A percentile compares a stretch with the other conserved stretches of the same genome.
These are phyloP conservation scores for Phlebopus sp. DNA, from an alignment of 1,284 basidiomycete genomes.

Conservation along the genomic window DNA sequence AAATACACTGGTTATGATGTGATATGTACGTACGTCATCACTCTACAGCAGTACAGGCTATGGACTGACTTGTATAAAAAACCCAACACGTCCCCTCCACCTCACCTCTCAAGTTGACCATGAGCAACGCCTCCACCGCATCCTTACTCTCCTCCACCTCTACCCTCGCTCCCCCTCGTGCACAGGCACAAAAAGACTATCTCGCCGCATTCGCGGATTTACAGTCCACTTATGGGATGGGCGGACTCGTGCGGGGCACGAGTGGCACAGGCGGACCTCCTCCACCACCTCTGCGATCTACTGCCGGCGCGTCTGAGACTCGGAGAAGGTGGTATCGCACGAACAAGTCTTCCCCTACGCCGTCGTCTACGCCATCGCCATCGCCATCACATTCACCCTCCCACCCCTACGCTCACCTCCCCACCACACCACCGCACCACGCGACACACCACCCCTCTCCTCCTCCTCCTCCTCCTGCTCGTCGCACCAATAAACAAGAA, in stretches of 20 bases:
- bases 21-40: too few relatives aligned
- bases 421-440: too few relatives aligned
- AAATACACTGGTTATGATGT: too few relatives aligned
- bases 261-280: not conserved
- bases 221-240: conserved; percentile 21
- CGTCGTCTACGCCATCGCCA: not conserved
- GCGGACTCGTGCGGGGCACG: conserved; percentile 19
- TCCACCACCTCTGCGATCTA: not conserved
- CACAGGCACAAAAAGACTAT: conserved; percentile 22
- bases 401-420: too few relatives aligned
- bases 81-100: too few relatives aligned
- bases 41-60: too few relatives aligned
- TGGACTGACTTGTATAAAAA: too few relatives aligned
- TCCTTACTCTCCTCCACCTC: not conserved
- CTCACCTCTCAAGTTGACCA: not conserved
- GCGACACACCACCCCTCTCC: too few relatives aligned
- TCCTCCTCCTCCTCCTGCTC: too few relatives aligned
- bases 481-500: too few relatives aligned
- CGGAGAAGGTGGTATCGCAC: conserved; percentile 20
- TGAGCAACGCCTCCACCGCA: conserved; percentile 1
- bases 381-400: too few relatives aligned
- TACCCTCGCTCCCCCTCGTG: conserved; percentile 1
- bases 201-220: conserved; percentile 21
- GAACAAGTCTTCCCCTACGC: conserved; percentile 9
- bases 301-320: too few relatives aligned